Evolutionary conservation across 306 rosid genomes (phyloP), one percentile per base, ranked within the genome.

Genomic region (Abrus precatorius): DNA sequence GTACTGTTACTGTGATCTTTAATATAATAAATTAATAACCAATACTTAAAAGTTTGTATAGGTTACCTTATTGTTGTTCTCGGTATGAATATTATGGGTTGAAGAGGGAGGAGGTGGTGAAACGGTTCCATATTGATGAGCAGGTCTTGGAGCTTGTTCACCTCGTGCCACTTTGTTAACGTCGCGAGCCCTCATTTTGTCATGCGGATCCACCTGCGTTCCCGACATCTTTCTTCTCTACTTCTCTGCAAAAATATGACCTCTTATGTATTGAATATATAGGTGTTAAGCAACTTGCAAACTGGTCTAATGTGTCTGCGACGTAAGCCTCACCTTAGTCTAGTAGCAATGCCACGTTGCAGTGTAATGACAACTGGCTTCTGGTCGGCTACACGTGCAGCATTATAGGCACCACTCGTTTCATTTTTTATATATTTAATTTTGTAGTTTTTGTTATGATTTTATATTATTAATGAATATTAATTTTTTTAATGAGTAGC

Each of bases 181-280:
- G 45, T 87, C 89, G 83, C 90, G 87, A 2, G 88, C 79, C 8
- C 92, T 85, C 92, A 86, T 90, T 78, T 80, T 81, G 86, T 84
- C 69, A 20, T 75, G 94, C 0, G 90, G 90, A 80, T 90, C 92
- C 32, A 90, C 7, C 62, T 66, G 86, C 3, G 90, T 27, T 43
- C 77, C 71, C 14, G 88, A 82, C 89, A 77, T 85, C 14, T 50
- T 10, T 12, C 47, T 27, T 60, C 52, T 67, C 45, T 29, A 8
- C 0, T 28, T 3, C 1, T 0, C 11, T 50, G 12, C 2, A 9
- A 36, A 20, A 20, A 20, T 44, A 44, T 47, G 13, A 47, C 55
- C 5, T 13, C 20, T 20, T 20, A 20, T 49, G 41, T 53, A 34
- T 0, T 53, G 60, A 50, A 12, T 49, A 20, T 1, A 32, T 49